Evolutionary conservation across 805 yeast species (phyloP).

Genomic region (Phaffomyces opuntiae): DNA sequence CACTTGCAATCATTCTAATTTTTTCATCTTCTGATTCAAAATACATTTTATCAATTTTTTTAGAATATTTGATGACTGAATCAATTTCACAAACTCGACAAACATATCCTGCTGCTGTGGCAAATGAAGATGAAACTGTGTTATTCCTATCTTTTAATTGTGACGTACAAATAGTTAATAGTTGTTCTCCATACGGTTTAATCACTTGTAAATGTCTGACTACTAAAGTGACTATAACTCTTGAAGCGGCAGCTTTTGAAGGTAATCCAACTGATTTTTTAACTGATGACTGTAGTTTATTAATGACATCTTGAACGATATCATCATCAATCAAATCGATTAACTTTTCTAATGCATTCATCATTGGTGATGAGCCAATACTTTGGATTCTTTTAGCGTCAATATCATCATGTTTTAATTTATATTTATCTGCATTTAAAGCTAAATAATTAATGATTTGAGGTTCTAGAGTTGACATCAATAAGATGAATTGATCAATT

Average conservation of each 20-base stretch:
- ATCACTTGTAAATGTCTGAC: constrained; percentile 43
- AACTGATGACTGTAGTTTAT: constrained; percentile 46
- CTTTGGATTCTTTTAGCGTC: constrained; percentile 72
- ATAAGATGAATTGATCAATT: constrained; percentile 56
- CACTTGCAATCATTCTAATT: constrained; percentile 45
- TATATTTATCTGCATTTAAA: constrained; percentile 83
- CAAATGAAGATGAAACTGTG: constrained; percentile 68
- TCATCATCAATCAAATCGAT: constrained; percentile 50
- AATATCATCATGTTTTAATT: constrained; percentile 59
- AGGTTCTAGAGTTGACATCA: constrained; percentile 88
- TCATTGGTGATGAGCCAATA: constrained; percentile 77
- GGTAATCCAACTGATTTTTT: constrained; percentile 81
- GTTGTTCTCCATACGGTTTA: constrained; percentile 49
- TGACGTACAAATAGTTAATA: constrained; percentile 48
- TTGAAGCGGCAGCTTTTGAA: constrained; percentile 79
- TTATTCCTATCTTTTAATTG: constrained; percentile 68
- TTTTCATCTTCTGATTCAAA: constrained; percentile 49
- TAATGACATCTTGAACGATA: constrained; percentile 31
- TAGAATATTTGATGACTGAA: constrained; percentile 46
- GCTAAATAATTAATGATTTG: constrained; percentile 81
- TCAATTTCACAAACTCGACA: constrained; percentile 54
- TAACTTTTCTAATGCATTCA: constrained; percentile 75
- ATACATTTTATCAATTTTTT: constrained; percentile 44
- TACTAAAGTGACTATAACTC: constrained; percentile 59
- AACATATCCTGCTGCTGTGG: constrained; percentile 73